Percentiles rank a stretch among this genome's conserved stretches.
phyloP scores from a whole-genome alignment of 495 filamentous ascomycete genomes.

The Cryomyces minteri region DNA sequence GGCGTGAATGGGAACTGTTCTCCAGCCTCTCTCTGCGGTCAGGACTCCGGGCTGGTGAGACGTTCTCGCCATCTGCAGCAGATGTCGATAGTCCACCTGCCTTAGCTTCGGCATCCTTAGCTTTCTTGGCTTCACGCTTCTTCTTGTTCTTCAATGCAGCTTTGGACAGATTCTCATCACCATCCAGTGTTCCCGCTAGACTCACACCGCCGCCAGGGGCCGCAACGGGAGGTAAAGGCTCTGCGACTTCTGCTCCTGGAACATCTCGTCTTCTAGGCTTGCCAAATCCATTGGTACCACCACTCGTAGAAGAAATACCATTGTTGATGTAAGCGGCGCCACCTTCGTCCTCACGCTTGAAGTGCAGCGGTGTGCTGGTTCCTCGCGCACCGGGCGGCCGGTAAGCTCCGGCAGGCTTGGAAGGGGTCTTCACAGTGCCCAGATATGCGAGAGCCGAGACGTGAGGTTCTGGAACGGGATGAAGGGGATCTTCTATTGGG shows the following conservation, averaged over 20 bases:
- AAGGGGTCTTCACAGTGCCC: slow-evolving; percentile 71
- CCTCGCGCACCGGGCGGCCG: slow-evolving; percentile 92
- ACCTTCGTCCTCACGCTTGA: slow-evolving; percentile 95
- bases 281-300: slow-evolving; percentile 57
- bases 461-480: slow-evolving; percentile 64
- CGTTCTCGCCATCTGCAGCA: slow-evolving; percentile 9
- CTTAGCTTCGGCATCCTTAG: slow-evolving; percentile 52
- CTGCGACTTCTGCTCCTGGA: slow-evolving; percentile 56
- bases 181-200: slow-evolving; percentile 34
- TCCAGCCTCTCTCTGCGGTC: slow-evolving; percentile 36
- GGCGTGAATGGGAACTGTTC: background rate
- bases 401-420: slow-evolving; percentile 89
- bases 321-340: slow-evolving; percentile 78
- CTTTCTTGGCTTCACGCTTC: slow-evolving; percentile 93
- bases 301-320: slow-evolving; percentile 39
- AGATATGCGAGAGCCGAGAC: slow-evolving; percentile 69
- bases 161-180: slow-evolving; percentile 55
- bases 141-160: slow-evolving; percentile 95
- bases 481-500: slow-evolving; percentile 52
- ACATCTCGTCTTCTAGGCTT: slow-evolving; percentile 49
- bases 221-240: slow-evolving; percentile 43
- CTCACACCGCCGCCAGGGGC: slow-evolving; percentile 55
- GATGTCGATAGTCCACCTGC: slow-evolving; percentile 21
- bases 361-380: slow-evolving; percentile 70
- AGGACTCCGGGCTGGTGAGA: slow-evolving; percentile 35